These are phyloP conservation scores for Hagleromyces aurorensis DNA, from an alignment of 805 yeast genomes.

Conservation along the genomic window DNA sequence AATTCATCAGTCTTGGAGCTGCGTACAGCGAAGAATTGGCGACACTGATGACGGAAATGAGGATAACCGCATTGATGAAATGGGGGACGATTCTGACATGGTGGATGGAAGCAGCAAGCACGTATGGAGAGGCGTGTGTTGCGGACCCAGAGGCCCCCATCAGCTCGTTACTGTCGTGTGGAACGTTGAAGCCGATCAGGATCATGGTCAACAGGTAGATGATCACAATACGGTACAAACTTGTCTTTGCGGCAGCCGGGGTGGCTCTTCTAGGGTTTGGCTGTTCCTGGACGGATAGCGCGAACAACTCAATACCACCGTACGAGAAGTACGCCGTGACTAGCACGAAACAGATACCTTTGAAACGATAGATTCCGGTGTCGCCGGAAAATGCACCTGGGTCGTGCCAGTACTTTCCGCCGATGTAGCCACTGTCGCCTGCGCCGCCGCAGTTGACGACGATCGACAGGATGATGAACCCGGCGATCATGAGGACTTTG, in stretches of 20 bases:
- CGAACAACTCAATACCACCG: conserved; percentile 60
- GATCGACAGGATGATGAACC: conserved; percentile 49
- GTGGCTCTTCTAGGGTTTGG: conserved; percentile 49
- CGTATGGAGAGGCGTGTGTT: conserved; percentile 63
- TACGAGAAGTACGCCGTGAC: conserved; percentile 57
- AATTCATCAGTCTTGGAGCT: conserved; percentile 61
- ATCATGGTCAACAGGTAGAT: conserved; percentile 49
- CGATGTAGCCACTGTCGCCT: conserved; percentile 46
- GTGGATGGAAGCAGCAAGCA: conserved; percentile 55
- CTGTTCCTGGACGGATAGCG: conserved; percentile 61
- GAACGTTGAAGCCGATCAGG: conserved; percentile 53
- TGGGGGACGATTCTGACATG: conserved; percentile 62
- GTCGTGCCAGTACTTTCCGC: conserved; percentile 49
- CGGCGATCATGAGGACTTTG: conserved; percentile 51
- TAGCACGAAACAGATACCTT: conserved; percentile 57
- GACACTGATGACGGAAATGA: conserved; percentile 65
- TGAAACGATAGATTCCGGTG: conserved; percentile 36
- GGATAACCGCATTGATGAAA: conserved; percentile 65
- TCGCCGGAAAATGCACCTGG: conserved; percentile 42
- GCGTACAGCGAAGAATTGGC: conserved; percentile 71
- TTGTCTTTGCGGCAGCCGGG: conserved; percentile 58
- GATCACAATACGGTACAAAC: conserved; percentile 54
- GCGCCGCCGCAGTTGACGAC: conserved; percentile 54
- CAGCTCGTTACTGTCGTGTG: conserved; percentile 43
- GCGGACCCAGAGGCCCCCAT: conserved; percentile 45